These are phyloP conservation scores for Claviceps pusilla DNA, from an alignment of 2,329 filamentous ascomycete species.

Conservation along the genomic window DNA sequence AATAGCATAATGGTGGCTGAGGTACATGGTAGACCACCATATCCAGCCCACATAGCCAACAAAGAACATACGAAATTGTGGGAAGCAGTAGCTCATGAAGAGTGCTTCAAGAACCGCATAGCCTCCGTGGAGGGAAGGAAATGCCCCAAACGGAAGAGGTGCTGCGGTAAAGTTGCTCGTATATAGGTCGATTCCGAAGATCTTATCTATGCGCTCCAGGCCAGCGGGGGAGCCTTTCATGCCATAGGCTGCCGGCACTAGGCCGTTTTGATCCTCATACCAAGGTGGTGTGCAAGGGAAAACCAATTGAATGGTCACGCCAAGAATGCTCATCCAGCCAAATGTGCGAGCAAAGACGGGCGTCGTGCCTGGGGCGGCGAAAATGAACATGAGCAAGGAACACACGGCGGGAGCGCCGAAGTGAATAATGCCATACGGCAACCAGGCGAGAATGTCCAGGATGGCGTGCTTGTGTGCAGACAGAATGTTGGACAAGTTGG, in stretches of 20 bases:
- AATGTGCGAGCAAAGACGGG: constrained; percentile 77
- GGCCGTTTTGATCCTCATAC: constrained; percentile 88
- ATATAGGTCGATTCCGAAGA: constrained; percentile 87
- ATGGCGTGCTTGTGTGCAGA: constrained; percentile 74
- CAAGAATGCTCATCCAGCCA: constrained; percentile 81
- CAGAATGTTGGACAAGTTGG: constrained; percentile 89
- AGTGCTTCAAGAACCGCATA: constrained; percentile 80
- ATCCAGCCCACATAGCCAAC: constrained; percentile 80
- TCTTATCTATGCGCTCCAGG: constrained; percentile 70
- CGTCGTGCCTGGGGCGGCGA: constrained; percentile 69
- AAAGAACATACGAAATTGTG: constrained; percentile 64
- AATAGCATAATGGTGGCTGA: constrained; percentile 92
- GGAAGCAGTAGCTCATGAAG: constrained; percentile 89
- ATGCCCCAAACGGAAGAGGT: constrained; percentile 85
- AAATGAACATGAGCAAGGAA: constrained; percentile 70
- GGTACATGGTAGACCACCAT: constrained; percentile 98
- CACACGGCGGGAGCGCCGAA: constrained; percentile 74
- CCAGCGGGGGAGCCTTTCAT: constrained; percentile 83
- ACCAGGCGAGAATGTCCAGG: constrained; percentile 79
- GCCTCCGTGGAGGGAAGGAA: constrained; percentile 82
- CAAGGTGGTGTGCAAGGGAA: constrained; percentile 93
- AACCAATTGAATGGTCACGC: constrained; percentile 73
- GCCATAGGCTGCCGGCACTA: constrained; percentile 82
- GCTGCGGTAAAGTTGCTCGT: constrained; percentile 83
- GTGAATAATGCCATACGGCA: constrained; percentile 84